Conservation (phyloP, 208 protist genomes). For the Acanthamoeba royreba region DNA sequence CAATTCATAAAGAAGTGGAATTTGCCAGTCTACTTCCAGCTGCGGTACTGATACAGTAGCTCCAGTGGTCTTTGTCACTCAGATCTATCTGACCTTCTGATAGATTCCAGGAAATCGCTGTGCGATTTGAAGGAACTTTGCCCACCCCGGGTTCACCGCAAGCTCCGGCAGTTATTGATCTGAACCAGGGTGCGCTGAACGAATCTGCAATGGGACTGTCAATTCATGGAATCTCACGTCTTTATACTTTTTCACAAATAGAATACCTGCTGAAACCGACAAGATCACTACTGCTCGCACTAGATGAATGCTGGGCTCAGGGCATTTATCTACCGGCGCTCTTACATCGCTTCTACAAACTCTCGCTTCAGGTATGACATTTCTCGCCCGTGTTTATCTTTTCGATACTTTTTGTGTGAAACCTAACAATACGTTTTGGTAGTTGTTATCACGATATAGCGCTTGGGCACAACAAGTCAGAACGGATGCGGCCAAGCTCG, state of each 20-base stretch:
- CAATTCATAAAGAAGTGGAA: slow-evolving; percentile 44
- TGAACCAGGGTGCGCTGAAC: not conserved
- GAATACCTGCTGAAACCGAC: not conserved
- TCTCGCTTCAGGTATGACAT: not conserved
- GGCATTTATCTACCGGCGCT: slow-evolving; percentile 15
- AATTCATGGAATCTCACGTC: not conserved
- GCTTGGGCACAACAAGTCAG: not conserved
- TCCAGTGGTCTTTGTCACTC: not conserved
- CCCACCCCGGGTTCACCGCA: not conserved
- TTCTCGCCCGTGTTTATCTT: not conserved
- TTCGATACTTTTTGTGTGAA: not conserved
- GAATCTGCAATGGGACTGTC: not conserved
- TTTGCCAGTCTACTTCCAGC: slow-evolving; percentile 26
- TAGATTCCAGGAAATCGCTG: slow-evolving; percentile 30
- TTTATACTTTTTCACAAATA: not conserved
- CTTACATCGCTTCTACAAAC: slow-evolving; percentile 32
- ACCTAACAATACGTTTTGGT: not conserved
- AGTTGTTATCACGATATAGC: not conserved
- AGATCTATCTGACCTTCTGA: not conserved
- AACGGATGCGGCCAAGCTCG: not conserved
- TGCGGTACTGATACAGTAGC: not conserved
- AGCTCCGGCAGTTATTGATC: not conserved
- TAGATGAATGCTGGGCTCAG: not conserved
- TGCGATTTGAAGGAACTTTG: not conserved
- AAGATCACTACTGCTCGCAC: not conserved